phyloP scores from a whole-genome alignment of 305 asterid species.

The Coffea humblotiana region DNA sequence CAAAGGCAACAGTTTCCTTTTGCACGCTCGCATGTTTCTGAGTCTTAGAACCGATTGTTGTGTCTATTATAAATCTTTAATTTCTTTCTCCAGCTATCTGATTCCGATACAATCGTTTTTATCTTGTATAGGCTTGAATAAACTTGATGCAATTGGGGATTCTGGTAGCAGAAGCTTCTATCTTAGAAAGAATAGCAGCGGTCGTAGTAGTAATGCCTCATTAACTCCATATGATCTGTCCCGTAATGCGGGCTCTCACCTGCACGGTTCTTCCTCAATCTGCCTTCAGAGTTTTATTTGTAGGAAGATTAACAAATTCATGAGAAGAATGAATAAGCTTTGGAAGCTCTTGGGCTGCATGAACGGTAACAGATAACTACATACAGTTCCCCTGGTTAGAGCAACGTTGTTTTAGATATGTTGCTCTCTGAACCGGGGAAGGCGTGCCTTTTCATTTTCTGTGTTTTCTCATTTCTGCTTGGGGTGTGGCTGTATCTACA shows the following conservation, averaged over 20 bases:
- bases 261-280: slow-evolving; percentile 13
- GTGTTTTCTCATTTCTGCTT: neutral
- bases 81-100: neutral
- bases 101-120: neutral
- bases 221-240: slow-evolving; percentile 12
- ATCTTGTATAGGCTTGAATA: slow-evolving; percentile 42
- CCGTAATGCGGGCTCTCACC: slow-evolving; percentile 1
- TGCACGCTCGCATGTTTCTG: neutral
- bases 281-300: slow-evolving; percentile 25
- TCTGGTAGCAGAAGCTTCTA: slow-evolving; percentile 56
- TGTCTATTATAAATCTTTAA: neutral
- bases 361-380: neutral
- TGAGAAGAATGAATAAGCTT: slow-evolving; percentile 33
- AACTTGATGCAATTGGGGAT: slow-evolving; percentile 56
- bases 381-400: neutral
- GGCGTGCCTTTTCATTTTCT: neutral
- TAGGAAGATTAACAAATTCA: slow-evolving; percentile 30
- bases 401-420: slow-evolving; percentile 30
- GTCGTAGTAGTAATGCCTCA: slow-evolving; percentile 14
- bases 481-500: neutral
- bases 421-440: slow-evolving; percentile 15
- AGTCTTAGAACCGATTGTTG: neutral
- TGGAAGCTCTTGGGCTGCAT: slow-evolving; percentile 47
- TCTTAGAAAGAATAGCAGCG: slow-evolving; percentile 37
- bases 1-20: neutral